Evolutionary conservation across 768 basidiomycete genomes (phyloP), one percentile per base, ranked within the genome.

Genomic region (Leccinum rimulosum): DNA sequence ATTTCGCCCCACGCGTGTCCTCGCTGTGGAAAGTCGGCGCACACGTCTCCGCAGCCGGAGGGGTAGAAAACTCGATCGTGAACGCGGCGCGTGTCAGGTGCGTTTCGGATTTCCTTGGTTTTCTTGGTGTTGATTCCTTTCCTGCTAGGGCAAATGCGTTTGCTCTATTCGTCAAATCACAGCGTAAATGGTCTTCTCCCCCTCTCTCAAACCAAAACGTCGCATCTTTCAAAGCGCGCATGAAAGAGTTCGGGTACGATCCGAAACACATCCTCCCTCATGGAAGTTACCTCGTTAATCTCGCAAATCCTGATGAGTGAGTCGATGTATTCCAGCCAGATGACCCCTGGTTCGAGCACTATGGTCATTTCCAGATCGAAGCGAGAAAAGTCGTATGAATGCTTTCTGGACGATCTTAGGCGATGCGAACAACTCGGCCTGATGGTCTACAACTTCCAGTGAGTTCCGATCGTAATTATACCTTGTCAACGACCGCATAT

Each of bases 371-470:
- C 4, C 49, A 89, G 87, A 8, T 76, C 77, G 22, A 91, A 89
- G 59, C 80, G 88, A 1, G 78, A 83, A 62, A 89, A 89, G 63
- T 85, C 86, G 0, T 92, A 85, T 60, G 78, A 81, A 19, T 94
- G 92, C 68, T 94, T 95, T 70, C 64, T 93, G 8, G 93, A 95
- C 57, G 93, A 95, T 58, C 74, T 95, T 27, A 79, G 80, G 67
- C 77, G 93, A 52, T 93, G 91, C 65, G 89, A 93, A 64, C 79
- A 79, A 59, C 81, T 95, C 17, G 92, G 88, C 0, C 77, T 95
- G 19, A 74, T 77, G 55, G 70, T 88, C 6, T 94, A 91, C 71
- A 94, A 95, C 68, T 92, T 94, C 70, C 93, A 95, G 93, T 93
- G 57, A 43, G 89, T 79, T 35, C 59, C 8, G 17, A 9, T 33